Percentiles rank a stretch among this genome's conserved stretches.
These are phyloP conservation scores for Phoenix roebelenii DNA, from an alignment of 176 grass and related monocot genomes.

Conservation along the genomic window DNA sequence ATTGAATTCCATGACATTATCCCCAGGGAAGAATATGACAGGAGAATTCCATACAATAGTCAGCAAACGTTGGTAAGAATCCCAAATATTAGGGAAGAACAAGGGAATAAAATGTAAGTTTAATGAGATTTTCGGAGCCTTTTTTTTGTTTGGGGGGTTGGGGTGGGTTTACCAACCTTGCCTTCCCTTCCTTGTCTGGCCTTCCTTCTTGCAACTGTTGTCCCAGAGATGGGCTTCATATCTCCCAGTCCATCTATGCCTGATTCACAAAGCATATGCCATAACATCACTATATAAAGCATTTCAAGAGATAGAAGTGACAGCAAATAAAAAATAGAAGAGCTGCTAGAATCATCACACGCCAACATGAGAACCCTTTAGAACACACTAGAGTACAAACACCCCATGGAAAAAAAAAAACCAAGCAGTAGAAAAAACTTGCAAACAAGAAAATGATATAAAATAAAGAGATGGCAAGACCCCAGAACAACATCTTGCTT, in stretches of 20 bases:
- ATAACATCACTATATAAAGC: too few species aligned
- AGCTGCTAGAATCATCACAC: too few species aligned
- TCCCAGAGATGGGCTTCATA: conserved; percentile 99
- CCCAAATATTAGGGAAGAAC: not conserved
- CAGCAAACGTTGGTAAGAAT: not conserved
- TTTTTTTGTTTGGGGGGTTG: not conserved
- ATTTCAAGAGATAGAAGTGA: too few species aligned
- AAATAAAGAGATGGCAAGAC: conserved; percentile 15
- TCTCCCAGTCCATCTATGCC: conserved; percentile 97
- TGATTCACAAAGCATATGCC: conserved; percentile 6
- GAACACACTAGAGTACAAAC: too few species aligned
- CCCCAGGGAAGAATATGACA: conserved; percentile 17
- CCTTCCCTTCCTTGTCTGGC: conserved; percentile 91
- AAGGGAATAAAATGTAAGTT: too few species aligned
- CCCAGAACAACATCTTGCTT: too few species aligned
- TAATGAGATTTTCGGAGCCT: not conserved
- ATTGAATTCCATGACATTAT: conserved; percentile 19
- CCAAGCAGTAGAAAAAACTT: too few species aligned
- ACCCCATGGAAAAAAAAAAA: too few species aligned
- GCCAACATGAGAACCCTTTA: too few species aligned
- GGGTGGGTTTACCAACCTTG: conserved; percentile 45
- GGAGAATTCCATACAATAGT: not conserved
- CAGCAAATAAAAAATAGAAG: too few species aligned
- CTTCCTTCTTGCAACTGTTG: conserved; percentile 91
- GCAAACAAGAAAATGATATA: too few species aligned